Evolutionary conservation across 495 filamentous ascomycete genomes (phyloP), one percentile per base, ranked within the genome.

Genomic region (Neurospora sp.): DNA sequence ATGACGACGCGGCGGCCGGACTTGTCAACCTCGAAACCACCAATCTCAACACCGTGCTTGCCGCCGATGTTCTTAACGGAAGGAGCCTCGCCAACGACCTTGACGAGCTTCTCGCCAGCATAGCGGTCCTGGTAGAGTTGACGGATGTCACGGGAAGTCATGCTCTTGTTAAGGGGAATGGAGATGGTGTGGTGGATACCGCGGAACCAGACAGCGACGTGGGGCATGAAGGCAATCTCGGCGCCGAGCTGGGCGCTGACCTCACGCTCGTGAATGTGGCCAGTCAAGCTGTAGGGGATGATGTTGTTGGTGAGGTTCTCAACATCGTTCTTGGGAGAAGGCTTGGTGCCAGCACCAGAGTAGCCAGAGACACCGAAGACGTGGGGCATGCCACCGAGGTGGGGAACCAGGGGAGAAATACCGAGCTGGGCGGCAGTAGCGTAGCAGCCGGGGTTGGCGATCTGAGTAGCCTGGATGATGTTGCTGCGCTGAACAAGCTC

Each of bases 171-270:
- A 18, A 98, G 86, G 18, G 96, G 96, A 46, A 98, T 93, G 81
- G 87, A 92, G 81, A 98, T 94, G 42, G 94, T 92, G 82, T 97
- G 94, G 75, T 90, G 91, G 77, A 99, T 99, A 70, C 96, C 96
- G 81, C 96, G 93, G 88, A 99, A 99, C 96, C 96, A 98, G 35
- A 92, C 89, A 20, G 94, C 94, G 22, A 99, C 96, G 80, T 99
- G 96, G 41, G 96, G 96, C 72, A 96, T 90, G 79, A 99, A 99
- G 8, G 93, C 92, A 35, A 97, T 89, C 59, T 89, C 85, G 22
- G 85, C 86, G 61, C 92, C 93, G 11, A 98, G 88, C 80, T 95
- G 94, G 65, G 81, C 76, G 78, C 88, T 90, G 73, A 98, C 95
- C 83, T 99, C 96, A 71, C 89, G 88, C 86, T 99, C 96, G 83